Conservation (phyloP, 139 green algal species). For the Coelastrella sp. region DNA sequence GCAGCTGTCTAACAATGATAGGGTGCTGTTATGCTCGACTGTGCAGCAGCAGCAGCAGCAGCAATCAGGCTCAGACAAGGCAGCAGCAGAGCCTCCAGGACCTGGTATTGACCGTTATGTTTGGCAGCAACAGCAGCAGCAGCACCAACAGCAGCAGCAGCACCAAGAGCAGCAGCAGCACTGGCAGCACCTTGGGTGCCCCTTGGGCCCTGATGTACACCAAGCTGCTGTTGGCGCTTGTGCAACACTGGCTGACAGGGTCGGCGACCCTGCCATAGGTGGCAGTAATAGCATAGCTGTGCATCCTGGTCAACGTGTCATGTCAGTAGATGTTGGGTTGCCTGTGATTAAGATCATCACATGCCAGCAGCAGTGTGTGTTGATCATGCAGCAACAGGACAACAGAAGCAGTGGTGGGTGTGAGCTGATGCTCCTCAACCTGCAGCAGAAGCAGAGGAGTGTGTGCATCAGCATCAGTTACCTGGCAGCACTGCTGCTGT, state of each 20-base stretch:
- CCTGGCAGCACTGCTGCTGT: neutral
- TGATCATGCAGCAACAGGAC: slow-evolving; percentile 18
- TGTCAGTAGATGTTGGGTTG: neutral
- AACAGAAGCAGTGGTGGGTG: neutral
- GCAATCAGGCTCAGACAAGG: too few species aligned
- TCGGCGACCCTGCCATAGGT: too few species aligned
- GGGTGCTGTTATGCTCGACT: too few species aligned
- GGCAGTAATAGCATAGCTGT: neutral
- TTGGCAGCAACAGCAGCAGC: neutral
- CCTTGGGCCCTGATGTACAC: too few species aligned
- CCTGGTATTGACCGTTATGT: too few species aligned
- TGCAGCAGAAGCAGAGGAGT: slow-evolving; percentile 8
- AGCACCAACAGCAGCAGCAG: neutral
- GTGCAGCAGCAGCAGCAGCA: too few species aligned
- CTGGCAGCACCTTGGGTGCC: neutral
- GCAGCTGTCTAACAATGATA: too few species aligned
- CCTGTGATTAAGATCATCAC: neutral
- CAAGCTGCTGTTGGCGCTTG: neutral
- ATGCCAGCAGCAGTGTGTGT: slow-evolving; percentile 15
- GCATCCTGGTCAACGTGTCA: neutral
- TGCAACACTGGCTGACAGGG: too few species aligned
- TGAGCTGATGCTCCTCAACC: slow-evolving; percentile 11
- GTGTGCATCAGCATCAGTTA: neutral
- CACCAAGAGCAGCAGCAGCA: slow-evolving; percentile 8
- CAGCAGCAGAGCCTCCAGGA: too few species aligned